Evolutionary conservation across 2,329 filamentous ascomycete genomes (phyloP), one percentile per base, ranked within the genome.

Genomic region (Zasmidium citrigriseum): DNA sequence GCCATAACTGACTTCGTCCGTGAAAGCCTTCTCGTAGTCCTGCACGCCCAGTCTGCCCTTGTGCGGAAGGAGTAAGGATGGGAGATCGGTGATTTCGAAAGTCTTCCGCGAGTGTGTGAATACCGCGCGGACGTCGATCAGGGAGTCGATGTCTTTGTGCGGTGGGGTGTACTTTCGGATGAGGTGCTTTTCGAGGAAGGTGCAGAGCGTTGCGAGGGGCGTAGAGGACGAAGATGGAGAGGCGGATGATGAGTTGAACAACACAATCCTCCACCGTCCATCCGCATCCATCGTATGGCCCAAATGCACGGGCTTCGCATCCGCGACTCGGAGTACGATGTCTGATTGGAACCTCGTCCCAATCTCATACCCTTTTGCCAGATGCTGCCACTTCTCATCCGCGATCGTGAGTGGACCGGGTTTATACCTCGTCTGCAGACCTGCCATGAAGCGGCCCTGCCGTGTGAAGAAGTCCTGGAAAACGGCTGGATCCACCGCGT

Each of bases 61-160:
- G 11, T 75, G 76, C 12, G 78, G 77, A 59, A 78, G 73, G 46
- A 80, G 64, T n/a, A 81, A 63, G 2, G 72, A 68, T 0, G 78
- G 78, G 27, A 80, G 70, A n/a, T 70, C 67, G 3, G 77, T 69
- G 9, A 79, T 64, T 5, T 65, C 51, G 44, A 70, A 60, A 3
- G 58, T 62, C 25, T 67, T 60, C 10, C 72, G 66, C 5, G 62
- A 58, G 22, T 73, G 70, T 54, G 68, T 70, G 2, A 73, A 58
- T 0, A 73, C 59, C 2, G 68, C 71, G 4, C 72, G 68, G 4
- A 89, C 75, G 27, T 89, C 86, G 29, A 90, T 77, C 3, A 85
- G 64, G 12, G 74, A 77, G 64, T 81, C 76, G 20, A 83, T 75
- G 5, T 73, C 68, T 7, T 69, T 63, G 3, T 57, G 66, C 1